Evolutionary conservation across 768 basidiomycete genomes (phyloP).

Genomic region (Psilocybe subaeruginosa): DNA sequence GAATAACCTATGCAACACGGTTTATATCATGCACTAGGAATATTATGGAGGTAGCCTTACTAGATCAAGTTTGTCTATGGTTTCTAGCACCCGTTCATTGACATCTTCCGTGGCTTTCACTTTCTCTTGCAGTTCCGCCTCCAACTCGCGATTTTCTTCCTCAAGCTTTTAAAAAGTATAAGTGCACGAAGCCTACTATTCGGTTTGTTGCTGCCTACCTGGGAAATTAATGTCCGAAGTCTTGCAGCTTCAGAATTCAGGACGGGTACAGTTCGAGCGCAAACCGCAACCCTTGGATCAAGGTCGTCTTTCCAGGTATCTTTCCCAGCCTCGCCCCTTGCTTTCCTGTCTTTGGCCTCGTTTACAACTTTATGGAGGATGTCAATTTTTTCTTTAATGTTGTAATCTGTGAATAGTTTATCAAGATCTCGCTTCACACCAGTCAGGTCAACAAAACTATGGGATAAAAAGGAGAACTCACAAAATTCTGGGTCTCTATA

Average conservation of each 20-base stretch:
- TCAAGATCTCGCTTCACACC: conserved; percentile 61
- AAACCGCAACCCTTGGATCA: conserved; percentile 62
- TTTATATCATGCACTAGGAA: not conserved
- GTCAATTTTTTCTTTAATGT: conserved; percentile 72
- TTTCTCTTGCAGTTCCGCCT: conserved; percentile 52
- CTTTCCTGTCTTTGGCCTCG: conserved; percentile 64
- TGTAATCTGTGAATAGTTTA: conserved; percentile 68
- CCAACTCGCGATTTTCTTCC: conserved; percentile 51
- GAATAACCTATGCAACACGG: conserved; percentile 38
- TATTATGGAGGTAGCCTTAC: conserved; percentile 35
- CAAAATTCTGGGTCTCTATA: conserved; percentile 66
- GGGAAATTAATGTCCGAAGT: conserved; percentile 39
- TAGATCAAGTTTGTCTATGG: conserved; percentile 57
- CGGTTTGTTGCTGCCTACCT: conserved; percentile 31
- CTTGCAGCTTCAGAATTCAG: conserved; percentile 46
- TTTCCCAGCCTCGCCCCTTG: conserved; percentile 45
- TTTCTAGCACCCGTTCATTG: conserved; percentile 44
- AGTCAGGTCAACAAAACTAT: not conserved
- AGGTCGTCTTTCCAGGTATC: conserved; percentile 72
- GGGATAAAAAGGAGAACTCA: conserved; percentile 26
- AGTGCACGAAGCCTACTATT: not conserved
- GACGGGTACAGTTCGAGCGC: conserved; percentile 65
- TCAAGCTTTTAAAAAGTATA: conserved; percentile 50
- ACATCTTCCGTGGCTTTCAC: conserved; percentile 45
- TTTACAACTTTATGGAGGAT: conserved; percentile 68